Base-by-base conservation (phyloP, 2,329 filamentous ascomycete genomes). In the Aspergillus pseudoviridinutans region DNA sequence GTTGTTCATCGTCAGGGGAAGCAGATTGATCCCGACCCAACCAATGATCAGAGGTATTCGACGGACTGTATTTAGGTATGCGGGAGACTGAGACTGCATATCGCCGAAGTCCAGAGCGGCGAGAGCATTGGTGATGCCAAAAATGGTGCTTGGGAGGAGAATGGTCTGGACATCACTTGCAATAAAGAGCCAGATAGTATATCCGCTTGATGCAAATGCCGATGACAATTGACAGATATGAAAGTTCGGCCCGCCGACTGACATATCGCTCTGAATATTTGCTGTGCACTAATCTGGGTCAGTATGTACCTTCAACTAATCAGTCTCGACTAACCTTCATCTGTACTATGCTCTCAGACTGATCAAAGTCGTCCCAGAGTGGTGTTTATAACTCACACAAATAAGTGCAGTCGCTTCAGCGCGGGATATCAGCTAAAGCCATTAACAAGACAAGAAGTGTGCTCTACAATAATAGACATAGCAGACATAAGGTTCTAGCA, bases 1-100 rank as follows among this genome's bases (percentile, higher is more conserved):
- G 60, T 79, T 79, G 35, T 70, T 68, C 20, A 77, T 66, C 51
- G 67, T 67, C 58, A 74, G 75, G 29, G 72, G 61, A 24, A 75
- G 58, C 3, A 71, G 64, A 35, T 69, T 72, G 5, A 63, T 56
- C 58, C 67, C 70, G 28, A 55, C 60, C 42, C 58, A 68, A 24
- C 44, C 22, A 24, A 47, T 24, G 24, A 24, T 17, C 10, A 25
- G 12, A 25, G 44, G 44, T 14, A 24, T 47, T 25, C 24, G 24
- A 12, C 12, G 24, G 44, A 27, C 24, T 1, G 14, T 47, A 24
- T 27, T 14, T 7, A 24, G 14, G 44, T 27, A 47, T 7, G 10
- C 4, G 22, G 44, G 4, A 24, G 5, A 7, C 6, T 17, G 32
- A 24, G 9, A 25, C 22, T 47, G 20, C 3, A 14, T 5, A 12